Evolutionary conservation across 805 yeast species (phyloP).

Genomic region (Priceomyces castillae): DNA sequence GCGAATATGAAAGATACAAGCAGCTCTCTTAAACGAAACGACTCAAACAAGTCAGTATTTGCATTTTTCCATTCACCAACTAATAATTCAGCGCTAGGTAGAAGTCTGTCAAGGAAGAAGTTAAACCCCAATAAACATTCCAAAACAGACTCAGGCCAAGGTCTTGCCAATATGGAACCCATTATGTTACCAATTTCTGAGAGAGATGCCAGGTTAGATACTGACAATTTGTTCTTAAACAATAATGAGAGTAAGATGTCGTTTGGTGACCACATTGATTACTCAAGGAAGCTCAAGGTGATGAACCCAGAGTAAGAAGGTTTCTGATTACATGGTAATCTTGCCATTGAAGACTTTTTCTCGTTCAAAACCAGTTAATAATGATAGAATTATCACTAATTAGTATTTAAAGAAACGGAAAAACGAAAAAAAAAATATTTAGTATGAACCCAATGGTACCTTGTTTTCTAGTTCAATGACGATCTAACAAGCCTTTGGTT

Average conservation of each 20-base stretch:
- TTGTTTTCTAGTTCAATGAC: too few relatives aligned
- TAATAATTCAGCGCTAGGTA: slow-evolving; percentile 16
- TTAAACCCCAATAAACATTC: slow-evolving; percentile 16
- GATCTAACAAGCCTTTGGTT: too few relatives aligned
- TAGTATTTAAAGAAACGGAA: too few relatives aligned
- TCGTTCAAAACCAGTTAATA: too few relatives aligned
- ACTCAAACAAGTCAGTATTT: slow-evolving; percentile 34
- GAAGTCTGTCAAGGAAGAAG: slow-evolving; percentile 32
- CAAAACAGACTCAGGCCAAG: slow-evolving; percentile 8
- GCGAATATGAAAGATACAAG: slow-evolving; percentile 3
- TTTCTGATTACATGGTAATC: too few relatives aligned
- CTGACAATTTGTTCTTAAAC: slow-evolving; percentile 25
- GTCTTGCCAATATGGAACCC: slow-evolving; percentile 2
- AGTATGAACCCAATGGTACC: background rate
- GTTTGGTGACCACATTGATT: slow-evolving; percentile 33
- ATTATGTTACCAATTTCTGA: slow-evolving; percentile 37
- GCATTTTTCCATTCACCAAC: slow-evolving; percentile 19
- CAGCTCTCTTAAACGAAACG: slow-evolving; percentile 27
- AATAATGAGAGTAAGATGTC: slow-evolving; percentile 28
- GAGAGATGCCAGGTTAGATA: slow-evolving; percentile 24
- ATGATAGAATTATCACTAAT: too few relatives aligned
- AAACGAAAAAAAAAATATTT: too few relatives aligned
- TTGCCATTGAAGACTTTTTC: too few relatives aligned
- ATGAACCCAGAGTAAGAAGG: slow-evolving; percentile 24
- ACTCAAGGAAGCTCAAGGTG: slow-evolving; percentile 30